Conservation (phyloP, 495 filamentous ascomycete species). For the Aspergillus baeticus region DNA sequence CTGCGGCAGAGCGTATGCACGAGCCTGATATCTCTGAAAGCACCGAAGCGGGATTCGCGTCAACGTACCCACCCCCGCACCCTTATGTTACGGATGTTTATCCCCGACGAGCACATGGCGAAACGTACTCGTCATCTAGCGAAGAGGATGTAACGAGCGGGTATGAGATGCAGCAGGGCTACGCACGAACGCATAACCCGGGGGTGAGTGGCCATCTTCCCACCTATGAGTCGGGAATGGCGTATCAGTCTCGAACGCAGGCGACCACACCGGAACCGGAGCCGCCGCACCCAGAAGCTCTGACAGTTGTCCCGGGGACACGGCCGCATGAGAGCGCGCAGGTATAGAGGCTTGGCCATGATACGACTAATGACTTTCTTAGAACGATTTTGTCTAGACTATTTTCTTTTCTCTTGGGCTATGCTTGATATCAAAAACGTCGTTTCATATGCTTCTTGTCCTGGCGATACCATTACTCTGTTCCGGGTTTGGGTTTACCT, state of each 20-base stretch:
- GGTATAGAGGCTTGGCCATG: no score
- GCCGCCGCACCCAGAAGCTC: not conserved
- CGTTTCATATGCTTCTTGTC: no score
- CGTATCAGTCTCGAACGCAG: slow-evolving; percentile 35
- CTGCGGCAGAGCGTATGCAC: slow-evolving; percentile 32
- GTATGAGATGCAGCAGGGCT: slow-evolving; percentile 44
- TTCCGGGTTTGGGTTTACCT: no score
- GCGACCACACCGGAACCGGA: not conserved
- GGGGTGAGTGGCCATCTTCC: slow-evolving; percentile 19
- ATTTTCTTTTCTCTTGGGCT: no score
- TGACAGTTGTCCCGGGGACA: not conserved
- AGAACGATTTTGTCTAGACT: no score
- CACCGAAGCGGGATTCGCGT: slow-evolving; percentile 1
- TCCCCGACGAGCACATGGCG: slow-evolving; percentile 29
- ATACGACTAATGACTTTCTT: no score
- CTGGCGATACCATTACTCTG: no score
- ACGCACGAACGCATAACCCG: slow-evolving; percentile 28
- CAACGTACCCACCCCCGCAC: slow-evolving; percentile 19
- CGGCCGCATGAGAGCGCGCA: not conserved
- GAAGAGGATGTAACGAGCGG: slow-evolving; percentile 40
- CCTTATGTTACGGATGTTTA: slow-evolving; percentile 29
- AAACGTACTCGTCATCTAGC: slow-evolving; percentile 43
- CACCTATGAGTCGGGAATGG: slow-evolving; percentile 31
- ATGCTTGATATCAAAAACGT: no score
- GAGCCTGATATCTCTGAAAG: slow-evolving; percentile 10